phyloP scores from a whole-genome alignment of 1,284 basidiomycete genomes.

The Coniferiporia sulphurascens region DNA sequence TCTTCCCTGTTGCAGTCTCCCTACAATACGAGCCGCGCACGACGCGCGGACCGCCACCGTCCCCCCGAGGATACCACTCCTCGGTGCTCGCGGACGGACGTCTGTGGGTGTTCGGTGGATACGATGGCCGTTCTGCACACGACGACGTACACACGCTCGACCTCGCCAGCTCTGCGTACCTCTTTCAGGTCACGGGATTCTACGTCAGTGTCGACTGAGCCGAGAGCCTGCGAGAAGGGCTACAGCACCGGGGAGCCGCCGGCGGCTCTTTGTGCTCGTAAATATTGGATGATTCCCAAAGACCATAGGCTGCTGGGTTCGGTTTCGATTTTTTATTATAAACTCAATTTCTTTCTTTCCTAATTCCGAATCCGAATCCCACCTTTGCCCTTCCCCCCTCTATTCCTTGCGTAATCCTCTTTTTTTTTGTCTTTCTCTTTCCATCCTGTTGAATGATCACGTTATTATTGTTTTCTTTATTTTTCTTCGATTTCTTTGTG shows the following conservation, averaged over 20 bases:
- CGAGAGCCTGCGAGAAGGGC: too few species aligned
- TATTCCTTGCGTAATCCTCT: neutral
- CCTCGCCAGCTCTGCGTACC: conserved; percentile 81
- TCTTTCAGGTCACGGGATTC: conserved; percentile 89
- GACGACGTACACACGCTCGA: conserved; percentile 86
- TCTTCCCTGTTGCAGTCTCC: conserved; percentile 45
- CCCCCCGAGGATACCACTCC: conserved; percentile 78
- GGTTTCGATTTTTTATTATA: too few species aligned
- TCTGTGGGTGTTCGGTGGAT: conserved; percentile 85
- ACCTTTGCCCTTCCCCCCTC: neutral
- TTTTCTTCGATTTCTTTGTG: neutral
- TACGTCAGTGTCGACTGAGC: conserved; percentile 40
- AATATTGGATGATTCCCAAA: too few species aligned
- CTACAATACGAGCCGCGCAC: conserved; percentile 59
- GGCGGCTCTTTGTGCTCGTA: too few species aligned
- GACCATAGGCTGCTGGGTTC: too few species aligned
- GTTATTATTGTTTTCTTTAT: neutral
- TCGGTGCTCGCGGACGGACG: conserved; percentile 79
- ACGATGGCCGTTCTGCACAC: conserved; percentile 76
- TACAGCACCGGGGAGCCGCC: too few species aligned
- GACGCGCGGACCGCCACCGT: conserved; percentile 66
- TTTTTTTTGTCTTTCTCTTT: conserved; percentile 1
- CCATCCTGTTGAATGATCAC: neutral
- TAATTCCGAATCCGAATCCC: neutral
- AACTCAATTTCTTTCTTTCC: too few species aligned